phyloP scores from a whole-genome alignment of 495 filamentous ascomycete species.

The Polyplosphaeria fusca region DNA sequence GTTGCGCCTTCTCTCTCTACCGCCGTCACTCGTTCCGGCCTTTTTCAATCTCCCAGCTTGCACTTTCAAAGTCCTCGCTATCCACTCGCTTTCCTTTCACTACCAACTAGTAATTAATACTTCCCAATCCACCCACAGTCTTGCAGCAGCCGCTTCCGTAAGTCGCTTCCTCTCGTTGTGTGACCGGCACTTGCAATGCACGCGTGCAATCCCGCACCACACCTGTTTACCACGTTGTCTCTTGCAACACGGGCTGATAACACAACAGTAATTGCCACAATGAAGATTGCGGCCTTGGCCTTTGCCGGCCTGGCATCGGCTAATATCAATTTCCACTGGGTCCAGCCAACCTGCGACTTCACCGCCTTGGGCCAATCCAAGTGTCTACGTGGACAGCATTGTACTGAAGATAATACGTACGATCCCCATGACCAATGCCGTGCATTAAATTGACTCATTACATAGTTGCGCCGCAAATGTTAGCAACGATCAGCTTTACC shows the following conservation, averaged over 20 bases:
- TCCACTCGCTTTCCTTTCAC: not conserved
- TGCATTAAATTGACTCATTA: not conserved
- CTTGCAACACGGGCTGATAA: no score
- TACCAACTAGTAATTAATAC: no score
- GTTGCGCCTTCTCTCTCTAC: conserved; percentile 4
- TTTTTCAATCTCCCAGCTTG: not conserved
- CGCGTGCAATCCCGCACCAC: no score
- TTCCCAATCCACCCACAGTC: no score
- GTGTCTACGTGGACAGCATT: conserved; percentile 28
- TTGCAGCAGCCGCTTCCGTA: no score
- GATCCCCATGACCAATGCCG: not conserved
- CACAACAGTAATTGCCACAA: conserved; percentile 7
- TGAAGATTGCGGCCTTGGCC: conserved; percentile 21
- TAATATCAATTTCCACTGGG: conserved; percentile 32
- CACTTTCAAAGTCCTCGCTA: not conserved
- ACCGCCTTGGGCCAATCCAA: not conserved
- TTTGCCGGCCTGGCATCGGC: conserved; percentile 27
- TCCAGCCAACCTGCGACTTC: conserved; percentile 27
- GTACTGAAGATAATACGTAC: conserved; percentile 26
- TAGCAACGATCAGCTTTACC: conserved; percentile 24
- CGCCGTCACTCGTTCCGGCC: conserved; percentile 22
- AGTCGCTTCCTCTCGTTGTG: no score
- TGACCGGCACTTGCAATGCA: no score
- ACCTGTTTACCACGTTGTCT: no score
- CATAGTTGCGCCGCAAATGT: conserved; percentile 26